Base-by-base conservation (phyloP, 768 basidiomycete species). In the Collybia nuda region DNA sequence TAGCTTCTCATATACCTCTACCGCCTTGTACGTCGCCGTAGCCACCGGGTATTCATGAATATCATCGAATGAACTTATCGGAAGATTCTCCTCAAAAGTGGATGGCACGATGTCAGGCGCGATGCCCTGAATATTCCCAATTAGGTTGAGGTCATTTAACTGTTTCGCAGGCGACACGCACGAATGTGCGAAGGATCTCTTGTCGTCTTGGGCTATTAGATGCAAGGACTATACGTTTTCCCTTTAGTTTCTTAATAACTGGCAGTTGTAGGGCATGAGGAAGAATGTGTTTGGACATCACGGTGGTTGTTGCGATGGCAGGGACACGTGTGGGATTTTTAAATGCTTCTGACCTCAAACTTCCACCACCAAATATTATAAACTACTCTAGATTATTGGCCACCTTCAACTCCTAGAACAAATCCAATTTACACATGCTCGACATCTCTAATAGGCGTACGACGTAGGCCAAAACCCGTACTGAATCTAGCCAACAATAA, bases 1-100 rank as follows among this genome's bases (percentile, higher is more conserved):
- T n/a, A 93, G 72, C n/a, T 84, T 72, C 66, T 87, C 82, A 62
- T 94, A 94, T 18, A 93, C 95, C 65, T 94, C 90, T 36, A 87
- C 84, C 23, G 83, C 95, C 79, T 90, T 89, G 57, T 87, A 80
- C 2, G 77, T 79, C 9, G 87, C 87, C 0, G 88, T 93, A 4
- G 88, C 78, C 6, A 88, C 84, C 0, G 88, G 85, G 62, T 92
- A 90, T 59, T 86, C 85, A 29, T 83, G 82, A 15, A 82, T 72
- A 54, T 88, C 80, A 7, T 83, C 80, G 62, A 91, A 98, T 1
- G 79, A 77, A 8, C 71, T 68, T 24, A 86, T 69, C 0, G 80
- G 71, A 6, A 98, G 71, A 61, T 94, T 73, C 66, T 98, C 96
- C 39, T 80, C 77, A 55, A 98, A 98, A 7, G 65, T 71, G 11